Evolutionary conservation across 371 early-diverging fungal genomes (phyloP).

Genomic region (Mucor plumbeus): DNA sequence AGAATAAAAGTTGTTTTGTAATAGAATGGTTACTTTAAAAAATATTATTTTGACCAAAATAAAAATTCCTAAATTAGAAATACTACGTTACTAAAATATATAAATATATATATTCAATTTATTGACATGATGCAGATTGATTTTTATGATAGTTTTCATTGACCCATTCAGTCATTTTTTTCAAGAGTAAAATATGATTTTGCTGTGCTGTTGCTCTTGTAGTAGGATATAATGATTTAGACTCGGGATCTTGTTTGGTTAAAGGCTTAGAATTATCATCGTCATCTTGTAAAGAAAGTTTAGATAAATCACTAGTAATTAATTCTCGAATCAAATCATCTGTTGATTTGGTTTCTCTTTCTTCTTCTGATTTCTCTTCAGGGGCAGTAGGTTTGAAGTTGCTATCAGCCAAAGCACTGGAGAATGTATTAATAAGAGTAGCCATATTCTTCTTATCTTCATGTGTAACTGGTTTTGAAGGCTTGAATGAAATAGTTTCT

Average conservation of each 20-base stretch:
- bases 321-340: slow-evolving; percentile 18
- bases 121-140: slow-evolving; percentile 14
- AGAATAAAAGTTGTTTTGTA: background rate
- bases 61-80: slow-evolving; percentile 11
- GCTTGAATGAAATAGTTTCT: slow-evolving; percentile 30
- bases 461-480: slow-evolving; percentile 25
- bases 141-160: slow-evolving; percentile 25
- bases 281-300: slow-evolving; percentile 18
- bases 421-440: slow-evolving; percentile 40
- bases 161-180: slow-evolving; percentile 26
- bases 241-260: background rate
- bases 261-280: background rate
- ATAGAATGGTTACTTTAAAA: background rate
- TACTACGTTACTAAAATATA: background rate
- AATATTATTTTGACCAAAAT: slow-evolving; percentile 8
- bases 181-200: slow-evolving; percentile 18
- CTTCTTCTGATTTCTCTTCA: background rate
- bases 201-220: background rate
- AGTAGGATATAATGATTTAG: slow-evolving; percentile 22
- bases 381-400: slow-evolving; percentile 2
- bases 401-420: slow-evolving; percentile 13
- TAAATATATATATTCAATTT: no score
- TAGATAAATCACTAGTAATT: slow-evolving; percentile 26
- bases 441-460: slow-evolving; percentile 45
- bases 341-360: background rate